Evolutionary conservation across 75 land plant species (phyloP), one percentile per base, ranked within the genome.

Genomic region (Picea sitchensis): DNA sequence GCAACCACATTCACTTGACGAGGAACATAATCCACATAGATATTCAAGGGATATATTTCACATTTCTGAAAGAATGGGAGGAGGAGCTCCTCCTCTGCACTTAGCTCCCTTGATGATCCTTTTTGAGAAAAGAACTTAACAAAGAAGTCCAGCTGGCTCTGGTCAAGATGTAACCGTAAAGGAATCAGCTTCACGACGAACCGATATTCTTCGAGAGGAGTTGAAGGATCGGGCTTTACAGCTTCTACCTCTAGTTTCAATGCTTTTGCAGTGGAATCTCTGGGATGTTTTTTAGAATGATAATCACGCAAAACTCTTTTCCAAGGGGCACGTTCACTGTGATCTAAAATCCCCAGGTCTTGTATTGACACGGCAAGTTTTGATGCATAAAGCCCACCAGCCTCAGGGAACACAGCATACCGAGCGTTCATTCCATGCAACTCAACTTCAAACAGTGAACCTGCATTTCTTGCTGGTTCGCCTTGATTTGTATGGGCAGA

Each of bases 161-260:
- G 99, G 84, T 97, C 94, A 76, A 97, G 92, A 86, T 97, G 95
- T 83, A 97, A 73, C n/a, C 84, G 82, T 47, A 97, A 61, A 18
- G 99, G 98, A 31, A 88, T 88, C 30, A 97, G 75, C 59, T 89
- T 82, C 80, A 97, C 65, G 15, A 73, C 3, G 38, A 20, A 83
- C 99, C 95, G 84, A 79, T 95, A 92, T 76, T 97, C 99, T 78
- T 97, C 99, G 26, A 95, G 86, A 41, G 95, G 94, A 58, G 62
- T 92, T 62, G 62, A 32, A 61, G 98, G 96, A 83, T 97, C 88
- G 59, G 98, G 99, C 69, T 88, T 86, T 14, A 97, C 88, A 85
- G 94, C 81, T 87, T 97, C 98, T 73, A 97, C 79, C 61, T 90
- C 86, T 32, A 97, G 67, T 77, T 88, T 91, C 59, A 97, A 80